phyloP scores from a whole-genome alignment of 768 basidiomycete genomes.

The Naganishia onofrii region DNA sequence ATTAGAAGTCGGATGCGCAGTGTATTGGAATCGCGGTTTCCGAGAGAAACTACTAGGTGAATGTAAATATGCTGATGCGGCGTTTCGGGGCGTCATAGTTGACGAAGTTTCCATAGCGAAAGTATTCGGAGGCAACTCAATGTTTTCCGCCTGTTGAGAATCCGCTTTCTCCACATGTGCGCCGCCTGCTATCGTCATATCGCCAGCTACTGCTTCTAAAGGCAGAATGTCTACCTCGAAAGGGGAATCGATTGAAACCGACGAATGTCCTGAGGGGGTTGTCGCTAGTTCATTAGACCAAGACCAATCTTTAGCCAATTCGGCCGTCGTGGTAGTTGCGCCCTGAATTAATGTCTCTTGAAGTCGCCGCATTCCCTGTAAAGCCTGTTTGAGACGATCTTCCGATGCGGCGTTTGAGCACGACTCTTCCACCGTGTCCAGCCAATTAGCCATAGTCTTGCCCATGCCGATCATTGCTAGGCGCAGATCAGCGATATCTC shows the following conservation, averaged over 20 bases:
- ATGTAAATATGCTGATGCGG: not conserved
- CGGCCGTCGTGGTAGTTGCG: conserved; percentile 6
- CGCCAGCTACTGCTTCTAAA: not conserved
- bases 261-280: not conserved
- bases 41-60: not conserved
- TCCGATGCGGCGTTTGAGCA: not conserved
- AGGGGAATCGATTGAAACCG: not conserved
- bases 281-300: conserved; percentile 29
- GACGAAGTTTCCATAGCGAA: not conserved
- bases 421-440: conserved; percentile 31
- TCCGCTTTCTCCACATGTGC: not conserved
- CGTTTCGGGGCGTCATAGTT: not conserved
- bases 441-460: conserved; percentile 46
- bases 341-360: conserved; percentile 43
- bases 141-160: not conserved
- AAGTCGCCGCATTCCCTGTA: conserved; percentile 41
- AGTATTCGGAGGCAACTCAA: not conserved
- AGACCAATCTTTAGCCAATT: conserved; percentile 28
- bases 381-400: conserved; percentile 27
- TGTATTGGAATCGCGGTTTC: not conserved
- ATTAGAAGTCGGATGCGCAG: not conserved
- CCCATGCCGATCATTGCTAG: conserved; percentile 52
- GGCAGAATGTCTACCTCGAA: not conserved
- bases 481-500: conserved; percentile 48
- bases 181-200: not conserved